Evolutionary conservation across 2,329 filamentous ascomycete genomes (phyloP).

Genomic region (Intubia oerlemansii): DNA sequence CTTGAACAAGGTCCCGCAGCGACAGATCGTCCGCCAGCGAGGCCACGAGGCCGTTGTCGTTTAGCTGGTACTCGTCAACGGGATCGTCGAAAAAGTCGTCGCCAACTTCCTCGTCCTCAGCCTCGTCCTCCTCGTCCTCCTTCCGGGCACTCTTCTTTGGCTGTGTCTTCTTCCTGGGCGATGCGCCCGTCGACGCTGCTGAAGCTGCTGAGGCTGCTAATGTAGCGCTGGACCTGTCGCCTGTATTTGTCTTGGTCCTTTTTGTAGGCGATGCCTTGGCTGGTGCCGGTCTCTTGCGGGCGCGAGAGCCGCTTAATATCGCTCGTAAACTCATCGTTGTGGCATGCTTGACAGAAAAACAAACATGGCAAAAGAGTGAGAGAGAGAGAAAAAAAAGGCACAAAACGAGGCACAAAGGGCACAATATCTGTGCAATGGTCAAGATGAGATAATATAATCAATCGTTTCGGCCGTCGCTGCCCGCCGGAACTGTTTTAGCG

Average conservation of each 20-base stretch:
- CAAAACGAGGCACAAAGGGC: too few relatives aligned
- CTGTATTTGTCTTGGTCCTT: background rate
- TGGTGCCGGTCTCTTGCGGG: conserved; percentile 8
- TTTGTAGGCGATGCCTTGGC: too few relatives aligned
- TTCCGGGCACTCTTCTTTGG: too few relatives aligned
- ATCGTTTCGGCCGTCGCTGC: too few relatives aligned
- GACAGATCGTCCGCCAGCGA: conserved; percentile 32
- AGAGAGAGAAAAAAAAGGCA: too few relatives aligned
- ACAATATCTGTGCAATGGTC: too few relatives aligned
- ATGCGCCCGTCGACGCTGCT: background rate
- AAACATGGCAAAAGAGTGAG: too few relatives aligned
- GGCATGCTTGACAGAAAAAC: conserved; percentile 1
- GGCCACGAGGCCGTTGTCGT: conserved; percentile 35
- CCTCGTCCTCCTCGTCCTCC: conserved; percentile 9
- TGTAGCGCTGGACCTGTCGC: conserved; percentile 4
- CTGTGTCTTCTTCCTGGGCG: too few relatives aligned
- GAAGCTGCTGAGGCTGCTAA: too few relatives aligned
- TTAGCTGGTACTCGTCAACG: conserved; percentile 22
- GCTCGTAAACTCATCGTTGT: conserved; percentile 8
- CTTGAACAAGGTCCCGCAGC: conserved; percentile 40
- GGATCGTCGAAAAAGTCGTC: conserved; percentile 10
- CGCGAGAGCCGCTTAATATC: conserved; percentile 8
- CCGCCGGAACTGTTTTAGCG: too few relatives aligned
- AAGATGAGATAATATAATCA: too few relatives aligned
- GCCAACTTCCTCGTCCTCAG: too few relatives aligned